phyloP scores from a whole-genome alignment of 352 stramenopile genomes.

The Peronosclerospora sorghi region DNA sequence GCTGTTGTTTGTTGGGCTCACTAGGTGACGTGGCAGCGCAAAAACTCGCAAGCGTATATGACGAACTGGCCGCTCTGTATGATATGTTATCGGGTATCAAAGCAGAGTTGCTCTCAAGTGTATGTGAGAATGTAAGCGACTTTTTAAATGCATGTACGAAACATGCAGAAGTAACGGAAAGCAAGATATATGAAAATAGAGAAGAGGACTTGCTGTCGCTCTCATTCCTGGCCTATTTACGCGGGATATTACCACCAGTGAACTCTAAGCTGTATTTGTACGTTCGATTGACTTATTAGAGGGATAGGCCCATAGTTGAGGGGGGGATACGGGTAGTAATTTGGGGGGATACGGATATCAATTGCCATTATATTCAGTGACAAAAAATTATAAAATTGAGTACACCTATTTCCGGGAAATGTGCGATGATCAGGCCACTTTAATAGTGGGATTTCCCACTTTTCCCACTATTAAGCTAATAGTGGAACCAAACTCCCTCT shows the following conservation, averaged over 20 bases:
- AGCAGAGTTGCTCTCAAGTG: constrained; percentile 10
- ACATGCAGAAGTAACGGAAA: constrained; percentile 1
- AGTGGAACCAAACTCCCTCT: too few relatives aligned
- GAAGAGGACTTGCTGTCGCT: constrained; percentile 32
- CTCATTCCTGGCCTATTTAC: constrained; percentile 59
- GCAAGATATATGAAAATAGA: constrained; percentile 1
- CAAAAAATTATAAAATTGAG: too few relatives aligned
- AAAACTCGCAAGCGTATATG: constrained; percentile 11
- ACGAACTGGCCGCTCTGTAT: constrained; percentile 26
- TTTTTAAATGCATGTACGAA: constrained; percentile 9
- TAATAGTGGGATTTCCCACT: too few relatives aligned
- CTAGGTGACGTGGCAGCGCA: constrained; percentile 67
- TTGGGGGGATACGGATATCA: too few relatives aligned
- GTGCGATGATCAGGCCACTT: too few relatives aligned
- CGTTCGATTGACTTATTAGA: constrained; percentile 13
- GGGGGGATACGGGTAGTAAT: too few relatives aligned
- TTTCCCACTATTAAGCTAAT: too few relatives aligned
- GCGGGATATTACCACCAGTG: constrained; percentile 41
- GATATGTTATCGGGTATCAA: constrained; percentile 38
- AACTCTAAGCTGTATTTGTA: constrained; percentile 81
- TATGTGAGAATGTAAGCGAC: constrained; percentile 4
- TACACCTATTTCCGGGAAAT: too few relatives aligned
- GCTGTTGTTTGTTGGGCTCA: constrained; percentile 46
- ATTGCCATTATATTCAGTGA: too few relatives aligned
- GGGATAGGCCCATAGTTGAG: too few relatives aligned